Evolutionary conservation across 306 rosid species (phyloP).

Genomic region (Fragaria iinumae): DNA sequence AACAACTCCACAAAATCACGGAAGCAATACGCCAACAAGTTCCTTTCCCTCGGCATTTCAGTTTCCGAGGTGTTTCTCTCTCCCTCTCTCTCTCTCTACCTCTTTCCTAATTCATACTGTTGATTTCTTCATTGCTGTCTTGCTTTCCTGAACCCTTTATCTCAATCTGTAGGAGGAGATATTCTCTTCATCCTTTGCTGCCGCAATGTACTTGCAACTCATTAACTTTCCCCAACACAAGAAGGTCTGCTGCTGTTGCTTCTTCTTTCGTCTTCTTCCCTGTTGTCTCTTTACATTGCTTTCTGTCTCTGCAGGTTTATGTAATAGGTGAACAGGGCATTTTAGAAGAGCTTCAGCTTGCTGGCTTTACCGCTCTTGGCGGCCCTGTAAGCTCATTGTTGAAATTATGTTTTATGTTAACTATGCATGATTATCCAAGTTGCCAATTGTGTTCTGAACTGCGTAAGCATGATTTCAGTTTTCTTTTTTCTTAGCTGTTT

Average conservation of each 20-base stretch:
- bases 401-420: background rate
- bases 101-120: background rate
- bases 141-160: background rate
- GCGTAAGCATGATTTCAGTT: background rate
- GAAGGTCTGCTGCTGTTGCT: constrained; percentile 46
- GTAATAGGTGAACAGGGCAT: constrained; percentile 89
- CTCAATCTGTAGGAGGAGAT: constrained; percentile 63
- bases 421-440: background rate
- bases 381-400: constrained; percentile 68
- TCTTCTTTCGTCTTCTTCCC: background rate
- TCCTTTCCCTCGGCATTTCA: constrained; percentile 74
- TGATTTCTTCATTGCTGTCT: background rate
- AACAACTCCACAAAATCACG: constrained; percentile 80
- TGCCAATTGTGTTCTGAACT: background rate
- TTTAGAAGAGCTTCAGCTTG: constrained; percentile 78
- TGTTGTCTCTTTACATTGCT: background rate
- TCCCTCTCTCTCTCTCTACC: too few species aligned
- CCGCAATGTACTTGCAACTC: constrained; percentile 89
- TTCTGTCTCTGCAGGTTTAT: constrained; percentile 58
- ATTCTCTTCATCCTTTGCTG: constrained; percentile 91
- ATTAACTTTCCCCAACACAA: constrained; percentile 62
- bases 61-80: constrained; percentile 51
- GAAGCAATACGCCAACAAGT: constrained; percentile 59
- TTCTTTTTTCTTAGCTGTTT: background rate
- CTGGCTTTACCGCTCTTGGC: constrained; percentile 86